Evolutionary conservation across 2,329 filamentous ascomycete genomes (phyloP).

Genomic region (Aspergillus hortae): DNA sequence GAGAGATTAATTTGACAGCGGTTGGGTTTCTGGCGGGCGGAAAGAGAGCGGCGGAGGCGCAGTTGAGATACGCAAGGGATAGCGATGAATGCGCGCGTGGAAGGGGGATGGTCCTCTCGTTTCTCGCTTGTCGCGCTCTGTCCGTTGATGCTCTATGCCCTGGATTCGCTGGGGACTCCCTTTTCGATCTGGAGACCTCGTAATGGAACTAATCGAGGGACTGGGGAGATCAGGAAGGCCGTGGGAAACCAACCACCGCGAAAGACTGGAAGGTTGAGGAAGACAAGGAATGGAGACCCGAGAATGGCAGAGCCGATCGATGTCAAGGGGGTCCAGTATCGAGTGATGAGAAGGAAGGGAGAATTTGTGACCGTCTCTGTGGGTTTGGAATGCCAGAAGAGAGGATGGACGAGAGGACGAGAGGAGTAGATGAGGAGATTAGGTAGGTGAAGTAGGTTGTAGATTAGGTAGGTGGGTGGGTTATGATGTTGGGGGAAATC

Average conservation of each 20-base stretch:
- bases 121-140: not conserved
- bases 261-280: not conserved
- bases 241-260: no score
- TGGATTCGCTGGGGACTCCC: not conserved
- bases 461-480: not conserved
- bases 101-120: slow-evolving; percentile 10
- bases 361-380: slow-evolving; percentile 3
- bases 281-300: not conserved
- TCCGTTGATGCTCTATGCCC: not conserved
- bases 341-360: slow-evolving; percentile 4
- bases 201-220: not conserved
- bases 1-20: slow-evolving; percentile 16
- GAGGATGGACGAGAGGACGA: slow-evolving; percentile 10
- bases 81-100: slow-evolving; percentile 29
- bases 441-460: slow-evolving; percentile 11
- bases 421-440: slow-evolving; percentile 15
- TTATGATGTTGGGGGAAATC: slow-evolving; percentile 4
- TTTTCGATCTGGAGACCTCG: not conserved
- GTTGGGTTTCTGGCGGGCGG: slow-evolving; percentile 17
- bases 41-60: slow-evolving; percentile 26
- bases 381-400: slow-evolving; percentile 13
- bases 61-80: slow-evolving; percentile 24
- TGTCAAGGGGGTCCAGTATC: slow-evolving; percentile 9
- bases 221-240: not conserved
- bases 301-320: slow-evolving; percentile 3